These are phyloP conservation scores for Paspalum notatum DNA, from an alignment of 176 grass and related monocot species.

Conservation along the genomic window DNA sequence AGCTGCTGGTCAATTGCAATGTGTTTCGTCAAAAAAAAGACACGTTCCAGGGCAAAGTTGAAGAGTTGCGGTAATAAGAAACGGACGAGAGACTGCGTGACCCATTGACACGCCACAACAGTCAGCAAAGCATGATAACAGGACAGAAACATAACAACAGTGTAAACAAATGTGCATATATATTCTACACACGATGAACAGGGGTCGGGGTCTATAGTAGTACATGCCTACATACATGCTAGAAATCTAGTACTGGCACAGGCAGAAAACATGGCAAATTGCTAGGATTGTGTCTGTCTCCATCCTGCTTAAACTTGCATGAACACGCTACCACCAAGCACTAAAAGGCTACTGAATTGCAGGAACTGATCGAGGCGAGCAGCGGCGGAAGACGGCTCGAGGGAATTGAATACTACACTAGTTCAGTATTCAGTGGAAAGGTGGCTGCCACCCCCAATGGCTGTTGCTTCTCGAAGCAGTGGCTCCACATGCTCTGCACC, in stretches of 20 bases:
- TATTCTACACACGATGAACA: background rate
- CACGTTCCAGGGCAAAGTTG: background rate
- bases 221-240: too few relatives aligned
- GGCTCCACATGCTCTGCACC: slow-evolving; percentile 1
- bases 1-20: background rate
- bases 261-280: background rate
- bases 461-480: background rate
- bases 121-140: too few relatives aligned
- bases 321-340: background rate
- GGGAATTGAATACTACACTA: background rate
- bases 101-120: background rate
- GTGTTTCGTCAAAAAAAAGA: background rate
- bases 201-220: background rate
- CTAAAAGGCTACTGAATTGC: slow-evolving; percentile 12
- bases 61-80: background rate
- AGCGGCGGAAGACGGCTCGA: slow-evolving; percentile 11
- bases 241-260: background rate
- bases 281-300: background rate
- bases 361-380: background rate
- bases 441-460: background rate
- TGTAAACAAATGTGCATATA: background rate
- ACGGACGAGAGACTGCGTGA: background rate
- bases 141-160: background rate
- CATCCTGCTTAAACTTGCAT: background rate
- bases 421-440: slow-evolving; percentile 17